Conservation (phyloP, 306 rosid genomes). For the Potentilla sterilis region DNA sequence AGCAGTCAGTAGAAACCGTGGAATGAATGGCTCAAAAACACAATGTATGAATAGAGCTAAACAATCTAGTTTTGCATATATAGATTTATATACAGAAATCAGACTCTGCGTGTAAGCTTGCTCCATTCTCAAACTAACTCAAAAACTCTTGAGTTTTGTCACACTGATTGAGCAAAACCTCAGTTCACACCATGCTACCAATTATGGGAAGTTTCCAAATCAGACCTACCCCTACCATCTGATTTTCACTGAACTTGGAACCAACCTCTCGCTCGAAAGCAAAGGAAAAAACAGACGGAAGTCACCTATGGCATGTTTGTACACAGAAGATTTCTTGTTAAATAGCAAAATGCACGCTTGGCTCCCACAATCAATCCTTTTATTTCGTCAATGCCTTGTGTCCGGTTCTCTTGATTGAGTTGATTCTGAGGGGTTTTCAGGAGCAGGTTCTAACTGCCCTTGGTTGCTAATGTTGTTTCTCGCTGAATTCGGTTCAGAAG, state of each 20-base stretch:
- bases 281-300: background rate
- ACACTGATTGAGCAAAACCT: conserved; percentile 10
- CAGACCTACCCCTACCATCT: conserved; percentile 22
- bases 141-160: conserved; percentile 6
- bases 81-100: conserved; percentile 9
- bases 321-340: conserved; percentile 21
- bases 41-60: background rate
- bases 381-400: conserved; percentile 33
- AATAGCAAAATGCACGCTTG: conserved; percentile 21
- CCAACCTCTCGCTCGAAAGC: conserved; percentile 5
- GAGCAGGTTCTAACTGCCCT: conserved; percentile 28
- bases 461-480: conserved; percentile 33
- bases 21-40: conserved; percentile 9
- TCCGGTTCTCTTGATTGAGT: conserved; percentile 42
- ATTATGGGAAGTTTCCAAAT: conserved; percentile 8
- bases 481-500: conserved; percentile 18
- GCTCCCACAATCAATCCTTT: conserved; percentile 22
- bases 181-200: conserved; percentile 2
- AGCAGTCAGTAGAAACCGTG: background rate
- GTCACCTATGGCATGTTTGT: conserved; percentile 20
- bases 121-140: conserved; percentile 1
- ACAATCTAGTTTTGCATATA: background rate
- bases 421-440: conserved; percentile 29
- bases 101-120: background rate
- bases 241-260: conserved; percentile 14